Conservation (phyloP, 208 protist genomes). For the Wallacemonas rigidus region DNA sequence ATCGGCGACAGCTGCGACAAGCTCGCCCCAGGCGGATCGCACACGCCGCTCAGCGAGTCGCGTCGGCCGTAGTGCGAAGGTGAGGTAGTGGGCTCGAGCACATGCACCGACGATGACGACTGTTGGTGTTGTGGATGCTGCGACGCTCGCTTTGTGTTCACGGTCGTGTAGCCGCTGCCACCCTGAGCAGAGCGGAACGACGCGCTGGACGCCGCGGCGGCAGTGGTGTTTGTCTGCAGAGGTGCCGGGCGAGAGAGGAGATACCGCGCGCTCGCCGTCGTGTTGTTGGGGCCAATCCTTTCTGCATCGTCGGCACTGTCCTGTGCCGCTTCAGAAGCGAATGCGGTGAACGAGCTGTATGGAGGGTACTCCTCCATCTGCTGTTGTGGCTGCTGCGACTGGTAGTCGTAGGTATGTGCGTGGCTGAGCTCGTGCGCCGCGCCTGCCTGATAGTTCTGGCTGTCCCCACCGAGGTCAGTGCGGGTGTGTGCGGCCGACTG, state of each 20-base stretch:
- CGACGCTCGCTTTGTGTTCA: neutral
- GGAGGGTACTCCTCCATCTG: neutral
- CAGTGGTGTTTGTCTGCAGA: neutral
- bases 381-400: constrained; percentile 14
- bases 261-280: neutral
- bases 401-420: neutral
- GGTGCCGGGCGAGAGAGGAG: neutral
- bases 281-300: neutral
- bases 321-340: neutral
- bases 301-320: neutral
- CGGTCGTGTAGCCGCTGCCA: constrained; percentile 3
- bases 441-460: neutral
- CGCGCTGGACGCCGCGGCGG: neutral
- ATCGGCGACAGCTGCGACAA: constrained; percentile 12
- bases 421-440: neutral
- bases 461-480: too few species aligned
- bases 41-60: neutral
- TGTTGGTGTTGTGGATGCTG: neutral
- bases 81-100: neutral
- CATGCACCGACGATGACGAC: too few species aligned
- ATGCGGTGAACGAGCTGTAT: constrained; percentile 5
- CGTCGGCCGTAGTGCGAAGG: neutral
- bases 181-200: neutral
- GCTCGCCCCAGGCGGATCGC: neutral
- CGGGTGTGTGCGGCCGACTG: neutral